Conservation (phyloP, 257 asterid genomes). For the Verbena officinalis region DNA sequence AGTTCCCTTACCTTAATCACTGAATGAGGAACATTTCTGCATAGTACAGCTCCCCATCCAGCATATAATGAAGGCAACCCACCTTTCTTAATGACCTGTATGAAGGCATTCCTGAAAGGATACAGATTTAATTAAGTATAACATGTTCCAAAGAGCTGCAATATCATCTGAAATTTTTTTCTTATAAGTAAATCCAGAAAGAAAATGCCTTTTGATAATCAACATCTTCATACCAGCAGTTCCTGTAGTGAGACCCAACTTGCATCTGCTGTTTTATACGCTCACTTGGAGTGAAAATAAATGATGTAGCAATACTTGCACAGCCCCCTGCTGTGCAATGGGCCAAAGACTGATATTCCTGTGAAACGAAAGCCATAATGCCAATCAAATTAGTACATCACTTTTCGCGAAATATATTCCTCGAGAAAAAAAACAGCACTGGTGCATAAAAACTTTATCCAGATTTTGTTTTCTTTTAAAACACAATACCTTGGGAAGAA, state of each 20-base stretch:
- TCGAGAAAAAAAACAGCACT: background rate
- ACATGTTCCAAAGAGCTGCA: constrained; percentile 18
- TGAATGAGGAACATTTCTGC: constrained; percentile 96
- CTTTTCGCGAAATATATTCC: background rate
- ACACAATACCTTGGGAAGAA: constrained; percentile 70
- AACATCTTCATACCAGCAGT: constrained; percentile 83
- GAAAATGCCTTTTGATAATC: constrained; percentile 3
- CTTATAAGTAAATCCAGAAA: background rate
- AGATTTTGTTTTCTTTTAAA: constrained; percentile 6
- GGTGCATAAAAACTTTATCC: constrained; percentile 6
- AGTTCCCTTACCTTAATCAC: constrained; percentile 65
- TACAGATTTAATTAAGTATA: constrained; percentile 22
- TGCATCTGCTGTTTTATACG: constrained; percentile 97
- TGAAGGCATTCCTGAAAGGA: constrained; percentile 69
- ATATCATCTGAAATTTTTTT: background rate
- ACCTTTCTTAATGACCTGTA: constrained; percentile 67
- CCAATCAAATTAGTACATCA: constrained; percentile 8
- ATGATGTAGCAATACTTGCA: constrained; percentile 94
- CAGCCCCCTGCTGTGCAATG: constrained; percentile 93
- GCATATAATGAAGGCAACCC: constrained; percentile 83
- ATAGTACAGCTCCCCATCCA: constrained; percentile 98
- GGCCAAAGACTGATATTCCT: constrained; percentile 84
- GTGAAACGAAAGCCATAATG: constrained; percentile 24
- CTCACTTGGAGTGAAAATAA: constrained; percentile 96
- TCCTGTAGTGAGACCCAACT: constrained; percentile 78